A percentile compares a stretch with the other conserved stretches of the same genome.
These are phyloP conservation scores for Chlamydomonas incerta DNA, from an alignment of 139 green algal genomes.

Conservation along the genomic window DNA sequence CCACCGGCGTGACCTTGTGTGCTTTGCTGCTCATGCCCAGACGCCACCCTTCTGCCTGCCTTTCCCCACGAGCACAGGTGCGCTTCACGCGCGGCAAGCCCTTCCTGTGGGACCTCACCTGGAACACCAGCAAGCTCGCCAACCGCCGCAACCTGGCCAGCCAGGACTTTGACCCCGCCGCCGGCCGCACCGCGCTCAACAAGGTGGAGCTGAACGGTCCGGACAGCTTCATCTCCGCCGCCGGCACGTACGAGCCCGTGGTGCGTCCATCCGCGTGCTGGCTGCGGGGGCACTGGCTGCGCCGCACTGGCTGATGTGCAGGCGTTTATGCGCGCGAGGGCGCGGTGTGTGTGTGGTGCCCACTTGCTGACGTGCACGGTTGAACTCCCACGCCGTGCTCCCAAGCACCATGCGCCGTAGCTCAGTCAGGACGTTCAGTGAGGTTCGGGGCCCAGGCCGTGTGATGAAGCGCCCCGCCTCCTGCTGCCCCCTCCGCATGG, in stretches of 20 bases:
- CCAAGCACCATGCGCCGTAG: too few species aligned
- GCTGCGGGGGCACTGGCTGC: too few species aligned
- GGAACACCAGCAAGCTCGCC: not conserved
- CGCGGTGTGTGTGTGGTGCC: too few species aligned
- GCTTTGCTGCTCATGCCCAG: not conserved
- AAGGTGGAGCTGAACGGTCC: slow-evolving; percentile 26
- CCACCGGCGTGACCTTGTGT: too few species aligned
- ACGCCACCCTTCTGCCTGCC: not conserved
- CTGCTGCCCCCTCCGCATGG: too few species aligned
- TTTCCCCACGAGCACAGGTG: not conserved
- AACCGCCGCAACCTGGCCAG: slow-evolving; percentile 19
- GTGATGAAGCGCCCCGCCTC: too few species aligned
- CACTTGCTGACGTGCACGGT: too few species aligned
- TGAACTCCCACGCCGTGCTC: too few species aligned
- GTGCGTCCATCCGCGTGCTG: not conserved
- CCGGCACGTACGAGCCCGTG: slow-evolving; percentile 38
- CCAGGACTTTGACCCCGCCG: slow-evolving; percentile 25
- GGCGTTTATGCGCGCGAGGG: too few species aligned
- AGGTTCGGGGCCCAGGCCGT: too few species aligned
- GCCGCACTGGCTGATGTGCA: too few species aligned
- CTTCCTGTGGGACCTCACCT: slow-evolving; percentile 27
- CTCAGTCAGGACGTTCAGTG: too few species aligned
- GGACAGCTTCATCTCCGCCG: slow-evolving; percentile 11
- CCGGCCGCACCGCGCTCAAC: slow-evolving; percentile 19
- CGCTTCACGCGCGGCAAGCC: slow-evolving; percentile 36